Base-by-base conservation (phyloP, 305 asterid genomes). In the Ilex paraguariensis region DNA sequence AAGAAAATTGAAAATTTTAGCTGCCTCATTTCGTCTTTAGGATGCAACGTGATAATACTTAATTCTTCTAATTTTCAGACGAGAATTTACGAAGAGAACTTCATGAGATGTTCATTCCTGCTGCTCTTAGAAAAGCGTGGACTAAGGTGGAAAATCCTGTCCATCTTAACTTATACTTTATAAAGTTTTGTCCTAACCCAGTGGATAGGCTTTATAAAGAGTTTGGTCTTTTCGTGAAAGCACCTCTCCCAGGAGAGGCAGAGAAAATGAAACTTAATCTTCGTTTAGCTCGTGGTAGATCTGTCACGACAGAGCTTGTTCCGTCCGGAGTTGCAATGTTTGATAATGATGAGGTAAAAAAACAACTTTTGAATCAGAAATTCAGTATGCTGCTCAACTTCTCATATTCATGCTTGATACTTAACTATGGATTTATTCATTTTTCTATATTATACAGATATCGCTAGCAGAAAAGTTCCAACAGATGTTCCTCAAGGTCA, bases 21-120 rank as follows among this genome's bases (percentile, higher is more conserved):
- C n/a, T 59, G 67, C 74, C 36, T 52, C 61, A 58, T 59, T 70
- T 65, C 59, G 69, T 78, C 58, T 53, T 58, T 64, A 50, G 65
- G 61, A 59, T 54, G 45, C 59, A 42, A 58, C 17, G 52, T 75
- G 28, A 58, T 69, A 48, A 65, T 74, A 58, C 14, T 60, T 59
- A 52, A 39, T 42, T 75, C 49, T 66, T 69, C 57, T 66, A 63
- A 51, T 72, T 73, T 80, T 59, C 86, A 90, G 98, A 76, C 57
- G 87, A 84, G 58, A 84, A 91, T 54, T 77, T 82, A 50, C 88
- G 84, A 65, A 84, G 77, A 40, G 98, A 86, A 76, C 88, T 94
- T 57, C 84, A 91, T 65, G 91, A 88, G 86, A 94, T 94, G 96
- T 86, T 88, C 70, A 86, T 94, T 75, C 99, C 99, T 39, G 79